Conservation (phyloP, 2,329 filamentous ascomycete genomes). For the Ophiostoma himal-ulmi region DNA sequence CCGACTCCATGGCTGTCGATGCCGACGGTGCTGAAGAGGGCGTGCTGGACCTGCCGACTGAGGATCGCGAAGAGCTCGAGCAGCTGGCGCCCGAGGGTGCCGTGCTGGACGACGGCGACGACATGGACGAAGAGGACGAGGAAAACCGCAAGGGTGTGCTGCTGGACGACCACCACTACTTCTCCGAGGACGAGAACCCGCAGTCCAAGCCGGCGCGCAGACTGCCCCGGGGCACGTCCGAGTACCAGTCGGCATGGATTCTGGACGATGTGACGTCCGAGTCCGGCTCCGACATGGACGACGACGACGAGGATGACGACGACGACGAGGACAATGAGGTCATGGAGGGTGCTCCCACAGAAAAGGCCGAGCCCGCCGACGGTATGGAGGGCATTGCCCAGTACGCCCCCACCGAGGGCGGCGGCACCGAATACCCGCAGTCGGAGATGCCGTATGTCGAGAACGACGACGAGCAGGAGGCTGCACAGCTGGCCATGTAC, state of each 20-base stretch:
- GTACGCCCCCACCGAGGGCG: conserved; percentile 63
- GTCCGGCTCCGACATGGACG: conserved; percentile 78
- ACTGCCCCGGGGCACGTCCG: conserved; percentile 84
- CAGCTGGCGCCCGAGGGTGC: conserved; percentile 83
- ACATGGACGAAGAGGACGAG: conserved; percentile 50
- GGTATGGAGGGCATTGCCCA: conserved; percentile 66
- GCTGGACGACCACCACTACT: conserved; percentile 96
- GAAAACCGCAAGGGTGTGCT: conserved; percentile 68
- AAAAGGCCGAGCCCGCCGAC: conserved; percentile 64
- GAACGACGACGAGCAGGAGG: conserved; percentile 74
- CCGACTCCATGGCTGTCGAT: conserved; percentile 62
- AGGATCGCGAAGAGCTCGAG: conserved; percentile 75
- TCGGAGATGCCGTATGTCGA: conserved; percentile 79
- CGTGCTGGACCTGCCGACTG: conserved; percentile 61
- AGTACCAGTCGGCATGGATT: conserved; percentile 93
- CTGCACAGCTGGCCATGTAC: conserved; percentile 74
- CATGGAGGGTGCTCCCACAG: conserved; percentile 46
- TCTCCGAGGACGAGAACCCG: conserved; percentile 75
- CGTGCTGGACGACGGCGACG: conserved; percentile 50
- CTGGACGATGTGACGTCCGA: conserved; percentile 69
- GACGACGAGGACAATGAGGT: conserved; percentile 48
- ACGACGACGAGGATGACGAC: conserved; percentile 52
- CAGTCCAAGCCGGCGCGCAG: conserved; percentile 60
- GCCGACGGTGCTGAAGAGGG: conserved; percentile 44
- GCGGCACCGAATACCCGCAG: conserved; percentile 76